Conservation (phyloP, 495 filamentous ascomycete genomes). For the Penicillium argentinense region DNA sequence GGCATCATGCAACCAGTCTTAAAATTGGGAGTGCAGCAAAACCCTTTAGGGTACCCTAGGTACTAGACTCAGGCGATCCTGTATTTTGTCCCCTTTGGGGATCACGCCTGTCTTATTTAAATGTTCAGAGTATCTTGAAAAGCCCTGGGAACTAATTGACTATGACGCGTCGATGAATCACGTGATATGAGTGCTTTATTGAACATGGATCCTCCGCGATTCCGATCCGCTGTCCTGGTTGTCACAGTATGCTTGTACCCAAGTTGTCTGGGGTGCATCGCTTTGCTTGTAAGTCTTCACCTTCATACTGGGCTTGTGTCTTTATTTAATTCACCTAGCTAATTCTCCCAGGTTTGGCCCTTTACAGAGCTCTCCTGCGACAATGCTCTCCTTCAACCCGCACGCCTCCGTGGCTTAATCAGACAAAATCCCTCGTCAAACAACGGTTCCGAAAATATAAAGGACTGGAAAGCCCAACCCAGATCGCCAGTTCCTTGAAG, state of each 20-base stretch:
- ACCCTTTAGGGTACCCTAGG: no score
- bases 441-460: slow-evolving; percentile 60
- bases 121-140: no score
- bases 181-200: neutral
- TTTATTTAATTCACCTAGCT: no score
- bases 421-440: slow-evolving; percentile 47
- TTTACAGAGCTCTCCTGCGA: slow-evolving; percentile 70
- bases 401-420: slow-evolving; percentile 33
- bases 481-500: slow-evolving; percentile 54
- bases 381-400: slow-evolving; percentile 53
- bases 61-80: no score
- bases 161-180: no score
- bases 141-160: no score
- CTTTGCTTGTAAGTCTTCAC: slow-evolving; percentile 56
- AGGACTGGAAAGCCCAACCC: slow-evolving; percentile 52
- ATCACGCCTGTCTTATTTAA: no score
- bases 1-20: no score
- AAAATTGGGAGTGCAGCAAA: no score
- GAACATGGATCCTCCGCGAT: slow-evolving; percentile 8
- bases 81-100: no score
- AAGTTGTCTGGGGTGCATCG: slow-evolving; percentile 56
- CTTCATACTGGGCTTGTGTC: no score
- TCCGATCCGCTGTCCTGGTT: slow-evolving; percentile 22
- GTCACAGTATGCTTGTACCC: slow-evolving; percentile 43
- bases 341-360: slow-evolving; percentile 67